These are phyloP conservation scores for Durio zibethinus DNA, from an alignment of 345 rosid genomes.

Conservation along the genomic window DNA sequence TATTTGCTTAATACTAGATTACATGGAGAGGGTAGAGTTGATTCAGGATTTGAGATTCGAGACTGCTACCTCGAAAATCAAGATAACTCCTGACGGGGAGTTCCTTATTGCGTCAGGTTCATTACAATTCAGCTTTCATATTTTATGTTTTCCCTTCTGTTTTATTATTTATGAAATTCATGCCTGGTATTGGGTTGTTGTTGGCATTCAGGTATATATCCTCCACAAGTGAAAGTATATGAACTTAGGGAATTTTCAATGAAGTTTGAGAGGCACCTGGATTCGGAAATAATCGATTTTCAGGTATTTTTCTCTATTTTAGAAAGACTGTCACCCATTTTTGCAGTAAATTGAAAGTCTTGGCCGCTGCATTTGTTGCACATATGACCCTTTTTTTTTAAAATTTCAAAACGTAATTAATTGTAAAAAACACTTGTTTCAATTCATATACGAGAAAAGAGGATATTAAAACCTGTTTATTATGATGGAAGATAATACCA, in stretches of 20 bases:
- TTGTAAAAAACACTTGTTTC: neutral
- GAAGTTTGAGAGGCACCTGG: conserved; percentile 93
- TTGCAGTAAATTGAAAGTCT: neutral
- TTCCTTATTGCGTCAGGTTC: conserved; percentile 79
- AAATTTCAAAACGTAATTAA: neutral
- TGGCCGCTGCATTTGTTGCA: neutral
- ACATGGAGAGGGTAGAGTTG: conserved; percentile 47
- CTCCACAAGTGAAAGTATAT: conserved; percentile 88
- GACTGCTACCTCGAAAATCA: conserved; percentile 76
- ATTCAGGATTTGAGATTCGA: conserved; percentile 83
- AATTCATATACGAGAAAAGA: neutral
- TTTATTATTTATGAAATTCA: neutral
- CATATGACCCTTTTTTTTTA: neutral
- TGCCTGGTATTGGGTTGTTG: conserved; percentile 7
- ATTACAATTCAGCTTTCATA: neutral
- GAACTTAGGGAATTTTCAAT: conserved; percentile 66
- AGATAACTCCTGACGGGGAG: conserved; percentile 81
- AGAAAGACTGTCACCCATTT: neutral
- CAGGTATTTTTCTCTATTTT: conserved; percentile 40
- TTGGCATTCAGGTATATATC: conserved; percentile 63
- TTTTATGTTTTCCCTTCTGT: neutral
- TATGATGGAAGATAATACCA: neutral
- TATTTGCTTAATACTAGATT: conserved; percentile 29
- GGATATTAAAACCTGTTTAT: neutral
- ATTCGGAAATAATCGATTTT: conserved; percentile 83